Evolutionary conservation across 2,329 filamentous ascomycete species (phyloP), one percentile per base, ranked within the genome.

Genomic region (Pseudovirgaria hyperparasitica): DNA sequence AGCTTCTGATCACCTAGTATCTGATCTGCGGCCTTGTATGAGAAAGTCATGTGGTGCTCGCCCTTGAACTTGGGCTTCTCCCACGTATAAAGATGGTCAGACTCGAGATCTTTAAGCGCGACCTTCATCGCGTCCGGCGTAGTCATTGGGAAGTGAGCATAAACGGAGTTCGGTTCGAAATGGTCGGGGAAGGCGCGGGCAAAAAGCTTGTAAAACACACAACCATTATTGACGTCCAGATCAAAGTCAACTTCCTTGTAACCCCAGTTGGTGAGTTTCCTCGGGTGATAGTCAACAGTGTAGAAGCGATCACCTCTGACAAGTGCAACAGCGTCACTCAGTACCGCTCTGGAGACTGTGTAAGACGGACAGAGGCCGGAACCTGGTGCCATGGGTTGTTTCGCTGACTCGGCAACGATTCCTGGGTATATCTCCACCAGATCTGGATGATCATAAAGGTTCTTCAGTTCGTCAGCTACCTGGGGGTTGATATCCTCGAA

Each of bases 401-500:
- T 87, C 27, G 72, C 70, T 38, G 80, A 75, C 46, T 87, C 82
- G 0, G 76, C 70, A 0, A 86, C 75, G 3, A 87, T 61, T 17
- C 82, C 82, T 0, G 82, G 77, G 43, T 87, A 90, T 25, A 87
- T 60, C 52, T 90, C 82, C 9, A 87, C 79, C 36, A 72, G 72
- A 45, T 87, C 82, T 0, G 80, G 79, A 43, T 84, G 76, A 33
- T 80, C 76, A 48, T 85, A 85, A 7, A 60, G 45, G 31, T 50
- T 46, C 28, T 42, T 47, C 8, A 90, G 62, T 15, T 71, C 61
- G 25, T 76, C 65, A 2, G 79, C 70, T 10, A 87, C 68, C 40
- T 92, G 76, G 0, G 72, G 72, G 50, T 86, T 90, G 56, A 92
- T 85, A 26, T 86, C 80, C 48, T 86, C 79, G 33, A 92, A 92